phyloP scores from a whole-genome alignment of 2,329 filamentous ascomycete genomes.

The Cladophialophora psammophila region DNA sequence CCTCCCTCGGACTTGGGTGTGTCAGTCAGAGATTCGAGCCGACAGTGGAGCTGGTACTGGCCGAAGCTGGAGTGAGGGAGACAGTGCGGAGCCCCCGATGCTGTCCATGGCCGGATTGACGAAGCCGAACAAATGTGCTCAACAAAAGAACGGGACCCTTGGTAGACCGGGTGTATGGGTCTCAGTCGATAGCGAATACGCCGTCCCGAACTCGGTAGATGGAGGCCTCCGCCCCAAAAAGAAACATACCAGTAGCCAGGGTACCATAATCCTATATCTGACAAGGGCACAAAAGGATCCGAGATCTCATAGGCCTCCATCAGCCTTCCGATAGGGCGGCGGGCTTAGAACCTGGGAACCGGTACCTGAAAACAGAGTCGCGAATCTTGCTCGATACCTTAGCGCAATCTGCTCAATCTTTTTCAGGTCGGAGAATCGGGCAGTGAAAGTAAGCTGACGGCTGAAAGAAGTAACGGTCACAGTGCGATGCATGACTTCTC shows the following conservation, averaged over 20 bases:
- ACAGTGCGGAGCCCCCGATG: constrained; percentile 1
- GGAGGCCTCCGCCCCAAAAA: not conserved
- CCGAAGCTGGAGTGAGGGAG: not conserved
- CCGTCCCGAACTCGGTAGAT: not conserved
- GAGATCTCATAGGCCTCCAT: constrained; percentile 3
- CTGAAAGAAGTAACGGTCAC: not conserved
- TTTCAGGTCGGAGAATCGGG: not conserved
- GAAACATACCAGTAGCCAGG: not conserved
- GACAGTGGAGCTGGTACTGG: not conserved
- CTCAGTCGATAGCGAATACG: not conserved
- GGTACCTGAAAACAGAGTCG: not conserved
- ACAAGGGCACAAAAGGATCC: not conserved
- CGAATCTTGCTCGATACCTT: not conserved
- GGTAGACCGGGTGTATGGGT: not conserved
- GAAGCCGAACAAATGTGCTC: constrained; percentile 4
- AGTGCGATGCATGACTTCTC: not conserved
- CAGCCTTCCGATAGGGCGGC: not conserved
- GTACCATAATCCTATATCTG: not conserved
- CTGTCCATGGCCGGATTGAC: not conserved
- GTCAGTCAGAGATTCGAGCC: not conserved
- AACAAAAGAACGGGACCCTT: not conserved
- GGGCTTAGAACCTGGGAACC: not conserved
- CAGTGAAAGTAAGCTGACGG: constrained; percentile 3
- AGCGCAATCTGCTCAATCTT: not conserved
- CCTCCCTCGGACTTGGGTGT: not conserved